phyloP scores from a whole-genome alignment of 2,329 filamentous ascomycete genomes.

The Fusarium praegraminearum region DNA sequence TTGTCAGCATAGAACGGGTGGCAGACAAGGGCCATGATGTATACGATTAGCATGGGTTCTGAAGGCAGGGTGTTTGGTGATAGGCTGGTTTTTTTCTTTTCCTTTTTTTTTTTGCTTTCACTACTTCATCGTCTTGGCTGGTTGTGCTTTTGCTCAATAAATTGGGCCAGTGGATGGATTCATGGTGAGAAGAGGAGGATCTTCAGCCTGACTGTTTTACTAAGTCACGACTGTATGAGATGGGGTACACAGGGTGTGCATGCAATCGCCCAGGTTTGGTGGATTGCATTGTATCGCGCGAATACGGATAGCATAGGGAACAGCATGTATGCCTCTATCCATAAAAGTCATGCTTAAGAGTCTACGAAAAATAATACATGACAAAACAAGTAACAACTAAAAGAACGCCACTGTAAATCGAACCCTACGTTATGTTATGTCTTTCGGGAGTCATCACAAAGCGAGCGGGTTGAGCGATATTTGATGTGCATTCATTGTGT shows the following conservation, averaged over 20 bases:
- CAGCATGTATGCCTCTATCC: slow-evolving; percentile 17
- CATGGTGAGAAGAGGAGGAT: background rate
- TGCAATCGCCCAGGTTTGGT: background rate
- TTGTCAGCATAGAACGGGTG: slow-evolving; percentile 25
- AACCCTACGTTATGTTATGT: background rate
- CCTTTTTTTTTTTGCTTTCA: slow-evolving; percentile 7
- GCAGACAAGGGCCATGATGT: slow-evolving; percentile 36
- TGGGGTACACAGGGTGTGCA: background rate
- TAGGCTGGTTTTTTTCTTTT: slow-evolving; percentile 1
- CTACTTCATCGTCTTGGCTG: background rate
- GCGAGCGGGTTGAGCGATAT: background rate
- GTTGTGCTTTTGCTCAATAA: slow-evolving; percentile 2
- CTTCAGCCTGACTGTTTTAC: slow-evolving; percentile 1
- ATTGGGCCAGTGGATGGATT: background rate
- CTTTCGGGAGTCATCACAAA: background rate
- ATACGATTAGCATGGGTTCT: slow-evolving; percentile 41
- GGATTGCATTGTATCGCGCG: background rate
- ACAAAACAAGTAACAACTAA: background rate
- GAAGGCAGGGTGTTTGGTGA: slow-evolving; percentile 28
- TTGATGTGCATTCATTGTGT: slow-evolving; percentile 36
- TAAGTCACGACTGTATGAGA: slow-evolving; percentile 1
- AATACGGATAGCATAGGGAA: background rate
- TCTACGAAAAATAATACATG: slow-evolving; percentile 2
- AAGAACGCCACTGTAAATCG: background rate
- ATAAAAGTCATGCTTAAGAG: slow-evolving; percentile 18